phyloP scores from a whole-genome alignment of 1,284 basidiomycete genomes.

The Puccinia horiana region DNA sequence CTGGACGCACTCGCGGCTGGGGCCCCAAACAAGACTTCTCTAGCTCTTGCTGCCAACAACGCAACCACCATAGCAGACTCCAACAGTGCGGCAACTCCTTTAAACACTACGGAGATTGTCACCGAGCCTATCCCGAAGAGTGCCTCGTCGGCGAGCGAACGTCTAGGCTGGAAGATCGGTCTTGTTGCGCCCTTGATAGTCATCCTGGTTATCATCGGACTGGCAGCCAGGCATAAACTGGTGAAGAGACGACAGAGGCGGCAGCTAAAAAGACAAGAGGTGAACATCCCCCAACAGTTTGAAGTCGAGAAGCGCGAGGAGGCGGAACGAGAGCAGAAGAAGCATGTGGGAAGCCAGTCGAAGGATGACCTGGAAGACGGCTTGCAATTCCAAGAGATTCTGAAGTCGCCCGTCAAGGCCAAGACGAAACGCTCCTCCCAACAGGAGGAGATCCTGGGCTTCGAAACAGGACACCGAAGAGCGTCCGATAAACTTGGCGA shows the following conservation, averaged over 20 bases:
- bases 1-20: not conserved
- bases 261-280: conserved; percentile 1
- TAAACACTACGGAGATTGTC: not conserved
- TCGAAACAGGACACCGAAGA: not conserved
- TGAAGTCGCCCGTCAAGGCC: not conserved
- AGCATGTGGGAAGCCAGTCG: not conserved
- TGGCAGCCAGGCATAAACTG: not conserved
- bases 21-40: not conserved
- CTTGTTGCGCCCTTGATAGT: conserved; percentile 9
- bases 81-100: not conserved
- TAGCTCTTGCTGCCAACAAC: not conserved
- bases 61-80: not conserved
- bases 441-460: not conserved
- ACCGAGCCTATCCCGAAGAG: not conserved
- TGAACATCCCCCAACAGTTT: not conserved
- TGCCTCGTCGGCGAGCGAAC: not conserved
- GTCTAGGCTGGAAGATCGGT: conserved; percentile 14
- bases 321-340: not conserved
- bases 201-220: conserved; percentile 2
- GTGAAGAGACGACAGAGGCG: not conserved
- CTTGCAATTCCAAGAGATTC: not conserved
- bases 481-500: not conserved
- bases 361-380: not conserved
- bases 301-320: not conserved
- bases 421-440: not conserved